phyloP scores from a whole-genome alignment of 2,329 filamentous ascomycete genomes.

The Diatrype stigma region DNA sequence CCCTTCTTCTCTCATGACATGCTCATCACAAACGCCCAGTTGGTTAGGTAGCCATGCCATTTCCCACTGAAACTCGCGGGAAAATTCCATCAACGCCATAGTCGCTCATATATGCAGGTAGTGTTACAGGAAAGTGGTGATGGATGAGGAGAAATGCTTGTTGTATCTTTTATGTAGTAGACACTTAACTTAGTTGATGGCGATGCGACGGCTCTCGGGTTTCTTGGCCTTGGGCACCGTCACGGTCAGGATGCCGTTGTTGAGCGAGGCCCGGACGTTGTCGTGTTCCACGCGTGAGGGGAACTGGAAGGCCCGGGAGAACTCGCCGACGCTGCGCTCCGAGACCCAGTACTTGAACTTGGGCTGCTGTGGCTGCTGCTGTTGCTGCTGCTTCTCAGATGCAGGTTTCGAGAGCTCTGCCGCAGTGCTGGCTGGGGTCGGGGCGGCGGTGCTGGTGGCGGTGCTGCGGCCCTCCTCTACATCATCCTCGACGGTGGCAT shows the following conservation, averaged over 20 bases:
- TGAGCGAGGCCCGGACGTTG: conserved; percentile 56
- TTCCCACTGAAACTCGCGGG: too few relatives aligned
- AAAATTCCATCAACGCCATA: too few relatives aligned
- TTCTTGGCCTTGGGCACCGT: conserved; percentile 63
- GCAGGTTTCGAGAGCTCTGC: conserved; percentile 23
- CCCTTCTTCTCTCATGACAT: too few relatives aligned
- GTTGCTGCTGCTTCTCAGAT: conserved; percentile 9
- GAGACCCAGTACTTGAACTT: conserved; percentile 65
- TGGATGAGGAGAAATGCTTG: too few relatives aligned
- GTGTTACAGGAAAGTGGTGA: too few relatives aligned
- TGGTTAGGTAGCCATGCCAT: too few relatives aligned
- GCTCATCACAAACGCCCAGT: too few relatives aligned
- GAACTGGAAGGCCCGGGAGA: conserved; percentile 66
- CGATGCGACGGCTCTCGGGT: conserved; percentile 52
- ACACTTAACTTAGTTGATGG: conserved; percentile 51
- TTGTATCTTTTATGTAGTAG: too few relatives aligned
- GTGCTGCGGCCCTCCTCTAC: conserved; percentile 18
- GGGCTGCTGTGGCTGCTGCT: conserved; percentile 31
- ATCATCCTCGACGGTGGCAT: conserved; percentile 66
- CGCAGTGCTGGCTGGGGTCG: conserved; percentile 4
- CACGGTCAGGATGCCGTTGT: conserved; percentile 62
- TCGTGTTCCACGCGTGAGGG: conserved; percentile 60
- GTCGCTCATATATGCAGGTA: too few relatives aligned
- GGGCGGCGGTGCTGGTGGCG: conserved; percentile 18
- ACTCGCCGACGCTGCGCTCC: conserved; percentile 63